Base-by-base conservation (phyloP, 441 rosid genomes). In the Sinapis alba region DNA sequence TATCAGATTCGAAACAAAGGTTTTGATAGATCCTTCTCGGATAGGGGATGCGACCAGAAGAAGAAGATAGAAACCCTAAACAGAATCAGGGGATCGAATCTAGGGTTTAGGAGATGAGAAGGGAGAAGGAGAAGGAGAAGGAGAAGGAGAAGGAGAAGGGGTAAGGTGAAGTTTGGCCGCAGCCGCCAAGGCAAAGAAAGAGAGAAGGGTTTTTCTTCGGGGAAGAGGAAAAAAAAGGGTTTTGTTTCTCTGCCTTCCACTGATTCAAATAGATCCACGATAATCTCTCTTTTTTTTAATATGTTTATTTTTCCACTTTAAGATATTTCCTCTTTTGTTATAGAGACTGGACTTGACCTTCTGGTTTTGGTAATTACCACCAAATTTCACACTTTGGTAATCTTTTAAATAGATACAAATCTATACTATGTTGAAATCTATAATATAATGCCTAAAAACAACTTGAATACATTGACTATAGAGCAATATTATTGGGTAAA, bases 261-360 rank as follows among this genome's bases (percentile, higher is more conserved):
- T 78, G 88, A 86, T 83, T 84, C 89, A 90, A 87, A 88, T 90
- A 88, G 79, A 86, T 76, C 87, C 91, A 86, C 87, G 82, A 71
- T 38, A 61, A 1, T 9, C 13, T 62, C 20, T 12, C 11, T 27
- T 59, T 50, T 36, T 9, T 41, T 7, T 32, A 5, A 5, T 2
- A 11, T 36, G 28, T 64, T 62, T 16, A n/a, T 72, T 54, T 21
- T 72, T 78, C 69, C 70, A 38, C 62, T 59, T 4, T 78, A 72
- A 78, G 81, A 72, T 71, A 78, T 77, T 77, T 66, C 65, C 77
- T 32, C 50, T 71, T 78, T 78, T 61, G 69, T 26, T 41, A 28
- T 27, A 27, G 6, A 19, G 78, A 57, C 66, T 45, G 2, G 36
- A 32, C 36, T 32, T 15, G 28, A 64, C 76, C 19, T 6, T 65